A percentile compares a stretch with the other conserved stretches of the same genome.
phyloP scores from a whole-genome alignment of 495 filamentous ascomycete genomes.

The Neurospora sp. region DNA sequence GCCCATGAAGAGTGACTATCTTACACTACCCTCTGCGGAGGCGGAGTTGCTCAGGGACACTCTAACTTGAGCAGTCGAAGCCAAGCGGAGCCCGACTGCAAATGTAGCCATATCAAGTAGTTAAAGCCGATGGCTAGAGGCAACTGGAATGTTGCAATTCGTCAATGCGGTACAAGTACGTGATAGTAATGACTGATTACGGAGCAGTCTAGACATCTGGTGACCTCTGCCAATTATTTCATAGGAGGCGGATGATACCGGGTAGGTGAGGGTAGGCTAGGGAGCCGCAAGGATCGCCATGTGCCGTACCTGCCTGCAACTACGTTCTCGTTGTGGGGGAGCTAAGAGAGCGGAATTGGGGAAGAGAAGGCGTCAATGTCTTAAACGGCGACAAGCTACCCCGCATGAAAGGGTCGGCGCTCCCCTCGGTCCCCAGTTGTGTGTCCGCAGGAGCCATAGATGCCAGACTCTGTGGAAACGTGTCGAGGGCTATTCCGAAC shows the following conservation, averaged over 20 bases:
- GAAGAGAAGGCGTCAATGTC: not conserved
- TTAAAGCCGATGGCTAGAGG: not conserved
- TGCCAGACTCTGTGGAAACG: not conserved
- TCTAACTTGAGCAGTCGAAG: not conserved
- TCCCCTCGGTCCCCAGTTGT: conserved; percentile 3
- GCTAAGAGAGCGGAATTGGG: not conserved
- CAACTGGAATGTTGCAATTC: not conserved
- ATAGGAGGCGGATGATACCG: not conserved
- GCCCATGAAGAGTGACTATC: not conserved
- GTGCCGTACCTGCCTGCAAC: not conserved
- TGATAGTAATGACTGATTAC: not conserved
- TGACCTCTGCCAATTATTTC: not conserved
- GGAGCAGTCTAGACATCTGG: not conserved
- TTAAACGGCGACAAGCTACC: not conserved
- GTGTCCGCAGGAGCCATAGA: not conserved
- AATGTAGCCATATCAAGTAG: not conserved
- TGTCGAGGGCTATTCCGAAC: not conserved
- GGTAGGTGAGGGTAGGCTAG: not conserved
- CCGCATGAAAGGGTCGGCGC: conserved; percentile 1
- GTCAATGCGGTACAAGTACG: not conserved
- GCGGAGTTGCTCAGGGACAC: not conserved
- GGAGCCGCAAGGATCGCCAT: not conserved
- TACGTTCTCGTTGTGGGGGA: not conserved
- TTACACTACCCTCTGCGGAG: not conserved
- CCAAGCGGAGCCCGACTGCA: not conserved